A percentile compares a stretch with the other conserved stretches of the same genome.
Conservation (phyloP, 2,329 filamentous ascomycete species). For the Davidsoniella australis region DNA sequence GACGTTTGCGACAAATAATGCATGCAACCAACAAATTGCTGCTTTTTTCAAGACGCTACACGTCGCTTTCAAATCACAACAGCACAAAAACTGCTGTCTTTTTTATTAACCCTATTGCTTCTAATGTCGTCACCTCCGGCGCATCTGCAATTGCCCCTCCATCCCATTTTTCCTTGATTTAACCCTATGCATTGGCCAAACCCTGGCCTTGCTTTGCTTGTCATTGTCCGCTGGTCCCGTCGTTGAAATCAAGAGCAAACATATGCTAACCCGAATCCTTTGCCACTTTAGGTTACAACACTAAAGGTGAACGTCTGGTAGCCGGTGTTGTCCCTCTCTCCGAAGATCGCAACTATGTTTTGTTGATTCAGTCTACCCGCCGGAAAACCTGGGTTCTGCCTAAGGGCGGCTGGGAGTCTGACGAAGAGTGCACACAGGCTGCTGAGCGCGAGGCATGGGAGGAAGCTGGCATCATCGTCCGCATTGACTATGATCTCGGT, state of each 20-base stretch:
- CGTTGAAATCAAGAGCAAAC: not conserved
- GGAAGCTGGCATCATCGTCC: conserved; percentile 82
- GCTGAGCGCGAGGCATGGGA: conserved; percentile 92
- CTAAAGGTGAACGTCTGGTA: conserved; percentile 83
- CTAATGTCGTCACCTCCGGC: conserved; percentile 4
- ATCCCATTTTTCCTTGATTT: conserved; percentile 9
- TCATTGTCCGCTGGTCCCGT: not conserved
- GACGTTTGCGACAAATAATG: not conserved
- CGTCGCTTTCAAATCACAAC: not conserved
- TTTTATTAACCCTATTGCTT: not conserved
- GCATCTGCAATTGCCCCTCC: conserved; percentile 13
- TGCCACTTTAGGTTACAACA: conserved; percentile 57
- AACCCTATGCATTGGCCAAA: not conserved
- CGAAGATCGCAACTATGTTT: conserved; percentile 67
- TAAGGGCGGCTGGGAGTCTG: conserved; percentile 93
- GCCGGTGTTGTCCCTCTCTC: conserved; percentile 87
- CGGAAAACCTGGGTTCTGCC: conserved; percentile 91
- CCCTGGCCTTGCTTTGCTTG: not conserved
- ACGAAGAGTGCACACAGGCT: conserved; percentile 74
- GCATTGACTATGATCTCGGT: conserved; percentile 70
- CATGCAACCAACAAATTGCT: not conserved
- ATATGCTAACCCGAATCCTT: conserved; percentile 6
- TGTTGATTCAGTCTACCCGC: conserved; percentile 84
- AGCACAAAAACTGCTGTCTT: not conserved
- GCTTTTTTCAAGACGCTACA: not conserved